Evolutionary conservation across 1,139 yeast species (phyloP).

Genomic region (Meyerozyma athensensis): DNA sequence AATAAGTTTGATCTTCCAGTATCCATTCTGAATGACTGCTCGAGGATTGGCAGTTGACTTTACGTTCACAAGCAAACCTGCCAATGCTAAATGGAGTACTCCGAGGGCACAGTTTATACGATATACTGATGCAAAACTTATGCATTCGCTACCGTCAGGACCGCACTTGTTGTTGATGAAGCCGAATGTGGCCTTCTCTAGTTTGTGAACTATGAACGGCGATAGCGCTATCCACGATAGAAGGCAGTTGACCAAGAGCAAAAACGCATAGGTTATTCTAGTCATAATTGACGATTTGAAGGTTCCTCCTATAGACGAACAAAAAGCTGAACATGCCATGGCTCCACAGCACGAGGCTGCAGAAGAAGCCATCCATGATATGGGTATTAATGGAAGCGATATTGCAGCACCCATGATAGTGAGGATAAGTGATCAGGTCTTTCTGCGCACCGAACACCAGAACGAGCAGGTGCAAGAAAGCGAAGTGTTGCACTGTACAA

Average conservation of each 20-base stretch:
- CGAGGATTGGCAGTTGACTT: conserved; percentile 77
- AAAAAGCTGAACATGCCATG: conserved; percentile 68
- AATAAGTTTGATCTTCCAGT: conserved; percentile 76
- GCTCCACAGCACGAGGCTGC: conserved; percentile 83
- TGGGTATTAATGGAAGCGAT: conserved; percentile 65
- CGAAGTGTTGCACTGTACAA: not conserved
- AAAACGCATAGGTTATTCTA: conserved; percentile 76
- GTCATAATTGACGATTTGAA: conserved; percentile 60
- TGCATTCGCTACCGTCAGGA: conserved; percentile 83
- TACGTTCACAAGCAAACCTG: conserved; percentile 64
- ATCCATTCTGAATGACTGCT: conserved; percentile 82
- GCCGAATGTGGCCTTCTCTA: conserved; percentile 71
- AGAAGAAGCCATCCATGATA: conserved; percentile 40
- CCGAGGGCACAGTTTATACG: conserved; percentile 89
- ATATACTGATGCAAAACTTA: conserved; percentile 90
- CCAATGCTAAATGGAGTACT: conserved; percentile 66
- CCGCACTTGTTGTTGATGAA: conserved; percentile 55
- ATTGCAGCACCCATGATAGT: conserved; percentile 74
- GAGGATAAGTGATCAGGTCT: not conserved
- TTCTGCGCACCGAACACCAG: not conserved
- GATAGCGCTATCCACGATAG: conserved; percentile 89
- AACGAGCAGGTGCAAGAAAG: not conserved
- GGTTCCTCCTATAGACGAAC: conserved; percentile 57
- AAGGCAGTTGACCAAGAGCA: conserved; percentile 72
- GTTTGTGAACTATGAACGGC: conserved; percentile 70